Percentiles rank a stretch among this genome's conserved stretches.
Conservation (phyloP, 140 eudicot genomes). For the Artemisia princeps region DNA sequence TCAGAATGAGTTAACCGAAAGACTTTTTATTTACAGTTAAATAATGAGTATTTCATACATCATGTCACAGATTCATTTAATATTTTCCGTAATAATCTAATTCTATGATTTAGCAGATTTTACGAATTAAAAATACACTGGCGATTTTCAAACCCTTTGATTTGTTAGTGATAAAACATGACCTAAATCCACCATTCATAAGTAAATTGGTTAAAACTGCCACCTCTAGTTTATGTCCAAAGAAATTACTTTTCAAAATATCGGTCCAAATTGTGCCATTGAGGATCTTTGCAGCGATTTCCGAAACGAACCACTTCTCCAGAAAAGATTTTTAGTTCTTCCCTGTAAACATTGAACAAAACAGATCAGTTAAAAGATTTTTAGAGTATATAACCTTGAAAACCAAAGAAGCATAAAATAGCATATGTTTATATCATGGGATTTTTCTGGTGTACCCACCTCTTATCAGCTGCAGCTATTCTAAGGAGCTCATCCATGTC, state of each 20-base stretch:
- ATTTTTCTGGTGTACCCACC: constrained; percentile 31
- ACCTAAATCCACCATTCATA: background rate
- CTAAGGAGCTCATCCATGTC: constrained; percentile 74
- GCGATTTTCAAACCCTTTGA: background rate
- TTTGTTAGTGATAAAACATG: background rate
- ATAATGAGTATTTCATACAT: background rate
- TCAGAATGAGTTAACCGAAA: background rate
- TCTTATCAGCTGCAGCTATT: constrained; percentile 87
- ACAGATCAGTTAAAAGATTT: constrained; percentile 4
- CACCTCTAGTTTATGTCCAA: constrained; percentile 9
- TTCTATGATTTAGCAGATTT: background rate
- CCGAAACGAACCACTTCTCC: constrained; percentile 95
- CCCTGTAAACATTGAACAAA: constrained; percentile 46
- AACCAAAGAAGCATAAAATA: background rate
- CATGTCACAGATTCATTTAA: too few relatives aligned
- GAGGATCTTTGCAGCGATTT: constrained; percentile 98
- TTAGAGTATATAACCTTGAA: background rate
- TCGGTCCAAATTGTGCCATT: constrained; percentile 95
- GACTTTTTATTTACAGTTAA: background rate
- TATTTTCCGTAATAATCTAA: background rate
- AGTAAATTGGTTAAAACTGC: background rate
- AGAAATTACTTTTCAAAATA: constrained; percentile 76
- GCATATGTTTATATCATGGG: background rate
- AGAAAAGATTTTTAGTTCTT: constrained; percentile 75
- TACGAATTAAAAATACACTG: background rate